Evolutionary conservation across 1,284 basidiomycete genomes (phyloP), one percentile per base, ranked within the genome.

Genomic region (Ceratobasidium sp.): DNA sequence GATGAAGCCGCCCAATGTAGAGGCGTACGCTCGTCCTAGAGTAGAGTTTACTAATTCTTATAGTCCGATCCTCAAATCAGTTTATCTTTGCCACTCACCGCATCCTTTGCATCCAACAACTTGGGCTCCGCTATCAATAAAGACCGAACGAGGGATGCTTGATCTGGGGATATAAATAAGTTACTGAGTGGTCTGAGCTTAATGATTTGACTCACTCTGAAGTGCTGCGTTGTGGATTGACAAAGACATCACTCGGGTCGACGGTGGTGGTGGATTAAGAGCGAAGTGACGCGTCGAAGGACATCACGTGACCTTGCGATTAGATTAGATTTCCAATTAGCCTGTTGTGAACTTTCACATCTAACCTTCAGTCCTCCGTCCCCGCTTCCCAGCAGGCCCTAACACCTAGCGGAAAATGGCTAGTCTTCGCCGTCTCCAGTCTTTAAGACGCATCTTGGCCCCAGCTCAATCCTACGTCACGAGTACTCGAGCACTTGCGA

Each of bases 1-100:
- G 90, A 90, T 2, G 93, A 92, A 11, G 95, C 91, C 73, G 95
- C 94, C 94, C 95, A 96, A 82, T 98, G 96, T 13, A 98, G 85
- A 2, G 95, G 90, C 0, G 96, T 96, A 40, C 96, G 86, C n/a
- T 89, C 92, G 83, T 97, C 96, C 95, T 97, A 2, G 9, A 40
- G 77, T 8, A 59, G 40, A 65, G n/a, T 37, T 9, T 3, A 46
- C 25, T 62, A 61, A 11, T n/a, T 32, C 4, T 6, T 17, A 65
- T 7, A 0, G 57, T 32, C 8, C 43, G 2, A 37, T 37, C 8
- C 8, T 37, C 8, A 3, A 8, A 37, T 37, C 8, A 8, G 37
- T 52, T 69, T 22, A 37, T 1, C 11, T 6, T 32, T 2, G 29
- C 29, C n/a, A 81, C 88, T 77, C 83, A 95, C 94, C 78, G 83